These are phyloP conservation scores for Pseudogymnoascus sp. DNA, from an alignment of 2,329 filamentous ascomycete genomes.

Conservation along the genomic window DNA sequence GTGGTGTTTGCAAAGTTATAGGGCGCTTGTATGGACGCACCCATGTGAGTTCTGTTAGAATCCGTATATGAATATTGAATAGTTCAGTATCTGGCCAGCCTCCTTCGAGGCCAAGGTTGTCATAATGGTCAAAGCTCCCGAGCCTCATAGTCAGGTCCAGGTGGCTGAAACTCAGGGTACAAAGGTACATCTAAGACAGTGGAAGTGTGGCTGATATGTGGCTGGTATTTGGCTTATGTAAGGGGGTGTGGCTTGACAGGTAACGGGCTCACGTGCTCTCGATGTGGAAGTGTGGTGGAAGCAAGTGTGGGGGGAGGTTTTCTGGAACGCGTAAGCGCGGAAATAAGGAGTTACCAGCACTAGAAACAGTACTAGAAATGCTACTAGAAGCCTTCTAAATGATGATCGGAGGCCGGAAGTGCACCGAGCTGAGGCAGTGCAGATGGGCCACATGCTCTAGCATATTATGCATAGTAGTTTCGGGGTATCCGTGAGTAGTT, in stretches of 20 bases:
- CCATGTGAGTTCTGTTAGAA: not conserved
- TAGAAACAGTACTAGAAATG: not conserved
- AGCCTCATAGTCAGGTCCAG: constrained; percentile 6
- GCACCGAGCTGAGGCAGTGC: not conserved
- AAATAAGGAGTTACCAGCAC: not conserved
- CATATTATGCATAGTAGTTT: not conserved
- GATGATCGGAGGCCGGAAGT: not conserved
- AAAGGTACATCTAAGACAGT: not conserved
- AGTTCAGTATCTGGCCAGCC: not conserved
- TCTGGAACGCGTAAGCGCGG: not conserved
- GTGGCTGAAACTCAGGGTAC: not conserved
- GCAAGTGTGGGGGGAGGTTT: not conserved
- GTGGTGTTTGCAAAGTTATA: not conserved
- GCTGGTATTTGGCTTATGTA: not conserved
- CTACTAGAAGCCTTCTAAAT: not conserved
- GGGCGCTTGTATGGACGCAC: not conserved
- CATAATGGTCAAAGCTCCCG: not conserved
- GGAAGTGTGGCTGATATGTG: not conserved
- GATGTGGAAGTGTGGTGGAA: not conserved
- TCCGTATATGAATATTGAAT: not conserved
- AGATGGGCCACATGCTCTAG: not conserved
- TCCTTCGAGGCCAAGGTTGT: not conserved
- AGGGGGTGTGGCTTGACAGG: not conserved
- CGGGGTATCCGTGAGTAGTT: not conserved
- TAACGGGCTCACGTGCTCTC: not conserved